These are phyloP conservation scores for Plasmodium billcollinsi DNA, from an alignment of 169 alveolate species.

Conservation along the genomic window DNA sequence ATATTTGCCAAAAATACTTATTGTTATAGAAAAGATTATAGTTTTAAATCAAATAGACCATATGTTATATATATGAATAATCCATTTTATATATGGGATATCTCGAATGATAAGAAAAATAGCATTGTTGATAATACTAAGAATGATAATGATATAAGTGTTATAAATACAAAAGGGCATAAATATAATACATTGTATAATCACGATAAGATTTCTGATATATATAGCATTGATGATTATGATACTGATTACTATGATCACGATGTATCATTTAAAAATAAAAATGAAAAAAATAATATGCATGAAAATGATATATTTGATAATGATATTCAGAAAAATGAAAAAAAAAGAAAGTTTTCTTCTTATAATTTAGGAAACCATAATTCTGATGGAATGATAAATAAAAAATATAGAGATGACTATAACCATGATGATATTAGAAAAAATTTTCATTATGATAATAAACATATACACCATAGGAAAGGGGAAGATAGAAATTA, in stretches of 20 bases:
- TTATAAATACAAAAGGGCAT: background rate
- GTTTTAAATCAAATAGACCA: conserved; percentile 2
- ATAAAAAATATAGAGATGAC: conserved; percentile 10
- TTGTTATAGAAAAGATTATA: conserved; percentile 24
- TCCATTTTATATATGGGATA: conserved; percentile 55
- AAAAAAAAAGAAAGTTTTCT: conserved; percentile 5
- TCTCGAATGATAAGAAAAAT: background rate
- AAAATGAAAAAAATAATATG: conserved; percentile 1
- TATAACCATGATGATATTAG: conserved; percentile 1
- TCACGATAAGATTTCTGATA: conserved; percentile 14
- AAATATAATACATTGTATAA: background rate
- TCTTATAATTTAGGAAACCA: background rate
- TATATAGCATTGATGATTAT: background rate
- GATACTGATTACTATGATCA: conserved; percentile 1
- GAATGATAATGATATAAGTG: conserved; percentile 13
- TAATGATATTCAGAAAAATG: background rate
- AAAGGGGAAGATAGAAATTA: background rate
- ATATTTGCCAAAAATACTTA: conserved; percentile 19
- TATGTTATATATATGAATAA: conserved; percentile 31
- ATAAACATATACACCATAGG: background rate
- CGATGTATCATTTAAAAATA: background rate
- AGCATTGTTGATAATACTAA: background rate
- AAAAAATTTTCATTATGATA: background rate
- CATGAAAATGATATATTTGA: background rate
- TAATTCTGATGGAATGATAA: background rate